phyloP scores from a whole-genome alignment of 495 filamentous ascomycete species.

The Penicillium alfredii region DNA sequence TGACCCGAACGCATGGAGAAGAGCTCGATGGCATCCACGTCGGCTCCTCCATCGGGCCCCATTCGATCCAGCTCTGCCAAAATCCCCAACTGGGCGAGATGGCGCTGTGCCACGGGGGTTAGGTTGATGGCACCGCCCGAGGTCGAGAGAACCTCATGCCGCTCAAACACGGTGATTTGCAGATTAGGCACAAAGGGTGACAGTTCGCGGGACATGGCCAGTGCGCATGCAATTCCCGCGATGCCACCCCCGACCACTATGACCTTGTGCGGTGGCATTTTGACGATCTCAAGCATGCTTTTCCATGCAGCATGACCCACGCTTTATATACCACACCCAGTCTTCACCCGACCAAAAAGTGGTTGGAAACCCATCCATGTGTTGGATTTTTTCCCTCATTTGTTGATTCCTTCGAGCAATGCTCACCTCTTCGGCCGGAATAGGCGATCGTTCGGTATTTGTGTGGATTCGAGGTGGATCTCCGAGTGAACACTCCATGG shows the following conservation, averaged over 20 bases:
- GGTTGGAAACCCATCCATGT: too few species aligned
- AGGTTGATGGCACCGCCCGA: constrained; percentile 59
- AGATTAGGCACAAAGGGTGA: constrained; percentile 38
- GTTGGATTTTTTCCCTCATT: not conserved
- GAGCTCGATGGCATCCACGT: constrained; percentile 48
- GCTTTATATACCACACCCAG: too few species aligned
- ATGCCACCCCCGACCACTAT: constrained; percentile 53
- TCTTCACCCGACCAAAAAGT: too few species aligned
- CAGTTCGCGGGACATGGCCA: constrained; percentile 46
- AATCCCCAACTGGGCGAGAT: constrained; percentile 52
- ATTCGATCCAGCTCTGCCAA: constrained; percentile 38
- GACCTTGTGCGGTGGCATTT: constrained; percentile 26
- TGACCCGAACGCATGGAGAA: constrained; percentile 47
- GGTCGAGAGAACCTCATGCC: constrained; percentile 48
- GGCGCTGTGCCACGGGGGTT: constrained; percentile 54
- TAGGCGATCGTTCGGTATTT: constrained; percentile 23
- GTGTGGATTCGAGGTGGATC: constrained; percentile 13
- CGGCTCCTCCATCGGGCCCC: constrained; percentile 39
- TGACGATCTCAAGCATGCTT: not conserved
- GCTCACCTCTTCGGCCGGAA: constrained; percentile 23
- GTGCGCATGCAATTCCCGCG: constrained; percentile 48
- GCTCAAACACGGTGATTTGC: constrained; percentile 51
- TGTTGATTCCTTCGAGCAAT: too few species aligned
- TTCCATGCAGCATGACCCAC: too few species aligned
- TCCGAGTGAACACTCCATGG: constrained; percentile 1